These are phyloP conservation scores for Amanita phalloides DNA, from an alignment of 768 basidiomycete genomes.

Conservation along the genomic window DNA sequence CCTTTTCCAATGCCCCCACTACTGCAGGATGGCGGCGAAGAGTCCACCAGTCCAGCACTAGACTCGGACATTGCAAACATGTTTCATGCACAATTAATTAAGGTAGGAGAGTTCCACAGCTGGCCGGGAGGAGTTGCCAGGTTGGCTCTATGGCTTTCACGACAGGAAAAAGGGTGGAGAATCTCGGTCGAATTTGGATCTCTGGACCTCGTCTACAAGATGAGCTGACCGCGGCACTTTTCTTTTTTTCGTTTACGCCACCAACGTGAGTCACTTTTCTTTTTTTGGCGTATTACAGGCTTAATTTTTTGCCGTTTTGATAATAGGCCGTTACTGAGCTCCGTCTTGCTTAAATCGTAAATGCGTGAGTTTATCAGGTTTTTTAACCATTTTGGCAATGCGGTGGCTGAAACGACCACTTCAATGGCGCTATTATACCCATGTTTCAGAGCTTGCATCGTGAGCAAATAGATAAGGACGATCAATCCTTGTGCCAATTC, in stretches of 20 bases:
- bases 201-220: constrained; percentile 86
- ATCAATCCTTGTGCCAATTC: background rate
- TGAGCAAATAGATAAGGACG: constrained; percentile 8
- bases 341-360: constrained; percentile 68
- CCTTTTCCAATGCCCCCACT: too few relatives aligned
- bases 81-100: too few relatives aligned
- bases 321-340: constrained; percentile 58
- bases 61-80: too few relatives aligned
- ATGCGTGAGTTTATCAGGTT: constrained; percentile 36
- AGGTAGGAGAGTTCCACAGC: constrained; percentile 39
- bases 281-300: too few relatives aligned
- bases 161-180: constrained; percentile 60
- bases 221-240: too few relatives aligned
- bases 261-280: too few relatives aligned
- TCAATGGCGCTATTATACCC: constrained; percentile 3
- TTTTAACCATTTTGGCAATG: background rate
- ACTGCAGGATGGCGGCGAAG: too few relatives aligned
- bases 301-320: background rate
- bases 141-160: constrained; percentile 70
- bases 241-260: too few relatives aligned
- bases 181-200: constrained; percentile 75
- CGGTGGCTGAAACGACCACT: background rate
- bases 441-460: constrained; percentile 10
- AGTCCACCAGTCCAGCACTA: too few relatives aligned
- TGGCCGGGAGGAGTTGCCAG: constrained; percentile 50